phyloP scores from a whole-genome alignment of 805 yeast species.

The Saturnispora diversa region DNA sequence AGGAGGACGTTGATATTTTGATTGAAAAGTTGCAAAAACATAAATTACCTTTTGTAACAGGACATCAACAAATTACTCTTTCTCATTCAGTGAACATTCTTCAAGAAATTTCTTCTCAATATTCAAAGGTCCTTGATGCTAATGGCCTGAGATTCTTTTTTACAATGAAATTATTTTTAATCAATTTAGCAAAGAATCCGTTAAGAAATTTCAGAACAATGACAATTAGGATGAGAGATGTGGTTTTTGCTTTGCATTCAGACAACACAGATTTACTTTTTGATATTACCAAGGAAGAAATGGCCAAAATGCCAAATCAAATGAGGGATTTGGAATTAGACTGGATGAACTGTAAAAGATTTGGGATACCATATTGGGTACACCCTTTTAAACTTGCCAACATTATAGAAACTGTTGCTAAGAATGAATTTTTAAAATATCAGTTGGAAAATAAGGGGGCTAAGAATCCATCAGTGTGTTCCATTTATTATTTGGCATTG shows the following conservation, averaged over 20 bases:
- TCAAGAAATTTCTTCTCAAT: constrained; percentile 41
- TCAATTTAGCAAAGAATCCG: constrained; percentile 29
- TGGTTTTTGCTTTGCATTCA: constrained; percentile 81
- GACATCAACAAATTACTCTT: constrained; percentile 86
- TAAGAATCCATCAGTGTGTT: constrained; percentile 63
- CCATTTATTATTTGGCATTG: constrained; percentile 72
- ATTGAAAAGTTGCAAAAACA: constrained; percentile 53
- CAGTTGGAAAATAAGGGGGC: constrained; percentile 36
- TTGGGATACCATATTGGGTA: constrained; percentile 70
- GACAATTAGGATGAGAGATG: constrained; percentile 66
- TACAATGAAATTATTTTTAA: constrained; percentile 60
- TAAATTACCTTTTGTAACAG: constrained; percentile 71
- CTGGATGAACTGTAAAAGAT: constrained; percentile 54
- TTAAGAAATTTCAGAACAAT: constrained; percentile 12
- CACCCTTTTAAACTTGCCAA: constrained; percentile 37
- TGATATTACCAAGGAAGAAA: constrained; percentile 38
- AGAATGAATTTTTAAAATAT: constrained; percentile 48
- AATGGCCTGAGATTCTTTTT: constrained; percentile 67
- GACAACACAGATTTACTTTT: constrained; percentile 64
- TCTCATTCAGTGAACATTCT: constrained; percentile 61
- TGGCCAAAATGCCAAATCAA: constrained; percentile 17
- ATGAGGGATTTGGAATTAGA: constrained; percentile 31
- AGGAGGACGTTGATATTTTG: constrained; percentile 35
- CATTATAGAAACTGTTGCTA: constrained; percentile 62
- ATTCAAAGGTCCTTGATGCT: constrained; percentile 40